These are phyloP conservation scores for Phaeotremella fagi DNA, from an alignment of 768 basidiomycete genomes.

Conservation along the genomic window DNA sequence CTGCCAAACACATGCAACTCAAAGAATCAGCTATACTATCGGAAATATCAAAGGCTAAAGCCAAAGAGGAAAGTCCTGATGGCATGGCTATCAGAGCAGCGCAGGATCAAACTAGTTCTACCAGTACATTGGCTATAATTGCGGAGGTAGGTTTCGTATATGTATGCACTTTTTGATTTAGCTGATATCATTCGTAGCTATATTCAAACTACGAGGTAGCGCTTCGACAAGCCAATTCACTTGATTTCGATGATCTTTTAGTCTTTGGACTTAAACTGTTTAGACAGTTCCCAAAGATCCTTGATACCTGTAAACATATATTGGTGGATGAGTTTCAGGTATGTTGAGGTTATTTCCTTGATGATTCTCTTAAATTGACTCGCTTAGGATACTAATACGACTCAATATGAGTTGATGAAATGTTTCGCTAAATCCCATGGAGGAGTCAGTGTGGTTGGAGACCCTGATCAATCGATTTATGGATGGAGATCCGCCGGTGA, in stretches of 20 bases:
- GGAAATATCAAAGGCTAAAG: slow-evolving; percentile 66
- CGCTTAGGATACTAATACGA: slow-evolving; percentile 67
- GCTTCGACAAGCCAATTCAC: slow-evolving; percentile 60
- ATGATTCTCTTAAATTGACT: neutral
- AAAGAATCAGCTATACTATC: slow-evolving; percentile 58
- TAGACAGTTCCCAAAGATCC: slow-evolving; percentile 52
- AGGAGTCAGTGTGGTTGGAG: slow-evolving; percentile 75
- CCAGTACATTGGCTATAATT: slow-evolving; percentile 32
- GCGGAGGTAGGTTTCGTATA: slow-evolving; percentile 32
- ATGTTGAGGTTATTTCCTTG: neutral
- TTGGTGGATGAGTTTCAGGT: slow-evolving; percentile 78
- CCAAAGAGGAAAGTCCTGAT: slow-evolving; percentile 59
- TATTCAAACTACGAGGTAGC: slow-evolving; percentile 64
- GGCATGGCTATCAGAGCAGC: slow-evolving; percentile 50
- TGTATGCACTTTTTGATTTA: neutral
- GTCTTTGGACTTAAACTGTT: slow-evolving; percentile 68
- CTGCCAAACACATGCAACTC: slow-evolving; percentile 52
- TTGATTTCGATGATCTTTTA: slow-evolving; percentile 85
- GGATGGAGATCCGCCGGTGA: slow-evolving; percentile 72
- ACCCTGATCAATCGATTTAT: slow-evolving; percentile 88
- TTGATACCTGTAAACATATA: slow-evolving; percentile 63
- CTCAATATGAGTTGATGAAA: slow-evolving; percentile 75
- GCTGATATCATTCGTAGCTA: slow-evolving; percentile 49
- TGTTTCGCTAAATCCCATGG: slow-evolving; percentile 56
- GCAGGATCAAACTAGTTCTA: slow-evolving; percentile 23